These are phyloP conservation scores for Daedaleopsis nitida DNA, from an alignment of 768 basidiomycete genomes.

Conservation along the genomic window DNA sequence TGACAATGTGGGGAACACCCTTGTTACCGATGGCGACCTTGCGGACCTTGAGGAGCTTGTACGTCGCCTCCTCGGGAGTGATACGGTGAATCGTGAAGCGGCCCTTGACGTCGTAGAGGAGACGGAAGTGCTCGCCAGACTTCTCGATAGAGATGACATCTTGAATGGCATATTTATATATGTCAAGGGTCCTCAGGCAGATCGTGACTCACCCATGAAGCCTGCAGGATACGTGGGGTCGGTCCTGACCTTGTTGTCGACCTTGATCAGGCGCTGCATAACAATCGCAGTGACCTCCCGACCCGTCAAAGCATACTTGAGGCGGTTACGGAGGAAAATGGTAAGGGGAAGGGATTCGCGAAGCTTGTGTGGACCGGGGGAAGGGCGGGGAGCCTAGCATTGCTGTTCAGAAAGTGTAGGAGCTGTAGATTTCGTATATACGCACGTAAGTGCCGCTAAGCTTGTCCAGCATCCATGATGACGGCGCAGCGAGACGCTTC, in stretches of 20 bases:
- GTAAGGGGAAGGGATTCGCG: slow-evolving; percentile 97
- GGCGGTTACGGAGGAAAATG: slow-evolving; percentile 97
- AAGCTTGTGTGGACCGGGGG: slow-evolving; percentile 98
- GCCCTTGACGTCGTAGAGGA: slow-evolving; percentile 99
- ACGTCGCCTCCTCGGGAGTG: slow-evolving; percentile 93
- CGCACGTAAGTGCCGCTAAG: slow-evolving; percentile 91
- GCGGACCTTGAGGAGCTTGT: slow-evolving; percentile 95
- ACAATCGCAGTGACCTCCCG: slow-evolving; percentile 96
- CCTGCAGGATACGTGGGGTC: slow-evolving; percentile 97
- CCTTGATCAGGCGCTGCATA: slow-evolving; percentile 96
- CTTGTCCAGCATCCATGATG: slow-evolving; percentile 99
- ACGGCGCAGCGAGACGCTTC: slow-evolving; percentile 96
- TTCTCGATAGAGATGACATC: slow-evolving; percentile 98
- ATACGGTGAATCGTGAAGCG: slow-evolving; percentile 99
- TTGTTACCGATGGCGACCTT: slow-evolving; percentile 89
- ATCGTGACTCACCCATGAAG: slow-evolving; percentile 79
- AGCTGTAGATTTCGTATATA: slow-evolving; percentile 14
- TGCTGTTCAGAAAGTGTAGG: slow-evolving; percentile 10
- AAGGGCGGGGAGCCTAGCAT: slow-evolving; percentile 87
- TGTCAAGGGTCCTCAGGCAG: not conserved
- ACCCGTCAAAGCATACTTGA: slow-evolving; percentile 98
- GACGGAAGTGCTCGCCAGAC: slow-evolving; percentile 98
- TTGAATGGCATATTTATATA: slow-evolving; percentile 31
- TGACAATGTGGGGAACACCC: slow-evolving; percentile 96
- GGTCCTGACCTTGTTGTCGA: slow-evolving; percentile 98